phyloP scores from a whole-genome alignment of 257 asterid species.

The Ballota nigra region DNA sequence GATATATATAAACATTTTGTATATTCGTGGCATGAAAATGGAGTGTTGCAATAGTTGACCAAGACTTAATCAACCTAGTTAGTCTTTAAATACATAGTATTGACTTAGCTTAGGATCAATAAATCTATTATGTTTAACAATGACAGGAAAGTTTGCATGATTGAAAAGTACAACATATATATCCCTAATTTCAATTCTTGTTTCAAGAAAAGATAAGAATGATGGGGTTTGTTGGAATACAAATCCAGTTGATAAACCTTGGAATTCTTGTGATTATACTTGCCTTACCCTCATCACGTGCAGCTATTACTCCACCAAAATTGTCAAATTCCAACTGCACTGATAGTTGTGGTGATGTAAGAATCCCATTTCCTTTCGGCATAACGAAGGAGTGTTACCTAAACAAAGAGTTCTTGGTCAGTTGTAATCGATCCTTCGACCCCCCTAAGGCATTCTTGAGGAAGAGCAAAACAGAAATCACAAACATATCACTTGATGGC shows the following conservation, averaged over 20 bases:
- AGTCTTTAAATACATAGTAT: background rate
- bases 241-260: background rate
- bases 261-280: background rate
- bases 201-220: background rate
- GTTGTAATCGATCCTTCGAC: background rate
- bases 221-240: background rate
- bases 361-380: background rate
- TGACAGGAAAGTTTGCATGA: background rate
- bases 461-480: background rate
- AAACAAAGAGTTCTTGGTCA: background rate
- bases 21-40: no score
- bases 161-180: no score
- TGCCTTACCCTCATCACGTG: background rate
- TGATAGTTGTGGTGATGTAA: background rate
- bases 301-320: background rate
- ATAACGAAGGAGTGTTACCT: background rate
- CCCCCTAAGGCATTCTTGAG: slow-evolving; percentile 9
- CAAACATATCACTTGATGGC: slow-evolving; percentile 21
- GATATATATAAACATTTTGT: no score
- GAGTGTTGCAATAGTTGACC: background rate
- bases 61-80: background rate
- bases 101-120: background rate
- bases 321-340: background rate
- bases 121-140: no score
- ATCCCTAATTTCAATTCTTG: background rate